Conservation (phyloP, 306 rosid genomes). For the Dryas alaskensis region DNA sequence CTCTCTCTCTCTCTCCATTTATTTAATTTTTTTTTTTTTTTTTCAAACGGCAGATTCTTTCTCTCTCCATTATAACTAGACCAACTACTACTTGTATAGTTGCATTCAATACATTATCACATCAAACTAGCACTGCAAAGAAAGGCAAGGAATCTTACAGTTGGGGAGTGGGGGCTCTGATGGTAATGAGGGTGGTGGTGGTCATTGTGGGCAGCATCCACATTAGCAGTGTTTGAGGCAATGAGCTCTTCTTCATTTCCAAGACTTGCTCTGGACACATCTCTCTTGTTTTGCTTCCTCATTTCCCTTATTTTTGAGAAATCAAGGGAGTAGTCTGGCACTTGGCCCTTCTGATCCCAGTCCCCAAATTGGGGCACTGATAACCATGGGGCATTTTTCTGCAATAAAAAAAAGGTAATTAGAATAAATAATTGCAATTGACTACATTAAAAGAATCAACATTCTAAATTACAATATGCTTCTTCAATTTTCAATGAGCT, state of each 20-base stretch:
- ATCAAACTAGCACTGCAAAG: constrained; percentile 14
- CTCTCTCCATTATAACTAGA: constrained; percentile 10
- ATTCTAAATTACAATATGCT: background rate
- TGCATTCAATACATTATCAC: constrained; percentile 3
- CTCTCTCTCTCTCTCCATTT: background rate
- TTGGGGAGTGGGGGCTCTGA: constrained; percentile 63
- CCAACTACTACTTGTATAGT: constrained; percentile 14
- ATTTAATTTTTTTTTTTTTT: too few relatives aligned
- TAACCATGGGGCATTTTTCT: constrained; percentile 78
- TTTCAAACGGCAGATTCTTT: too few relatives aligned
- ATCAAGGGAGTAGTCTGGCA: constrained; percentile 90
- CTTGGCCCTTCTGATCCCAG: constrained; percentile 91
- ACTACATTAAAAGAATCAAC: background rate
- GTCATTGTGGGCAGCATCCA: constrained; percentile 42
- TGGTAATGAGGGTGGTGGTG: constrained; percentile 48
- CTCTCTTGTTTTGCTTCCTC: constrained; percentile 93
- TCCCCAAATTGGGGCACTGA: constrained; percentile 98
- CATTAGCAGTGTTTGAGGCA: constrained; percentile 40
- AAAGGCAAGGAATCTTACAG: constrained; percentile 55
- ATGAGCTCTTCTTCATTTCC: constrained; percentile 92
- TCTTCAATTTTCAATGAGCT: background rate
- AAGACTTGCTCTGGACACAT: constrained; percentile 81
- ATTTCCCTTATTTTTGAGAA: constrained; percentile 91
- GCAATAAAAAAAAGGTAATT: constrained; percentile 1
- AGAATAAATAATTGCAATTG: background rate